A percentile compares a stretch with the other conserved stretches of the same genome.
phyloP scores from a whole-genome alignment of 2,329 filamentous ascomycete genomes.

The Rosellinia necatrix region DNA sequence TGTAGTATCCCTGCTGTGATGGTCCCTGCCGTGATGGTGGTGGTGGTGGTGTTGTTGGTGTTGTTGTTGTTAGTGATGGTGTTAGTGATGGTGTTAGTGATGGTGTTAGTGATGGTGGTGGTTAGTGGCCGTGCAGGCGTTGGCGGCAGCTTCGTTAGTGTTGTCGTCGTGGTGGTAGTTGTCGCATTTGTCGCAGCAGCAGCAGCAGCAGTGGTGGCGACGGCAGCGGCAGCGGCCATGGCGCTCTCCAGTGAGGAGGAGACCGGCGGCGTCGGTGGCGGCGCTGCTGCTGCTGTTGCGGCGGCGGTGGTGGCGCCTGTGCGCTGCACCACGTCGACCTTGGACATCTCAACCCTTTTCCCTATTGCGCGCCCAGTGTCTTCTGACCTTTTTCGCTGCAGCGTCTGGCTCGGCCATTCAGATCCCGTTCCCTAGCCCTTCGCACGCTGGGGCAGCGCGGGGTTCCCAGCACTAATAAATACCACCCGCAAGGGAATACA shows the following conservation, averaged over 20 bases:
- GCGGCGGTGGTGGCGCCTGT: too few species aligned
- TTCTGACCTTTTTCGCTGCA: conserved; percentile 36
- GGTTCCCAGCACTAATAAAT: conserved; percentile 40
- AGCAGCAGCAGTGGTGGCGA: conserved; percentile 22
- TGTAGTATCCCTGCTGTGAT: conserved; percentile 5
- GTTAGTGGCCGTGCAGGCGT: too few species aligned
- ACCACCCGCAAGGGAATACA: conserved; percentile 11
- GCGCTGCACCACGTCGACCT: conserved; percentile 43
- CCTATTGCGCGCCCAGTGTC: conserved; percentile 36
- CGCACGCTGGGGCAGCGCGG: conserved; percentile 35
- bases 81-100: conserved; percentile 1
- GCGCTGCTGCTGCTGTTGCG: too few species aligned
- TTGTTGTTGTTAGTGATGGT: too few species aligned
- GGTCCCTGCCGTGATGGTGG: background rate
- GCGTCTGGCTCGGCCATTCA: conserved; percentile 43
- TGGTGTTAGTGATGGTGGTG: too few species aligned
- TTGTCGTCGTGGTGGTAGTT: conserved; percentile 8
- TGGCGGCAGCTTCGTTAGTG: background rate
- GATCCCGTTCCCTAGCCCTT: conserved; percentile 39
- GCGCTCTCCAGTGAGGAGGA: conserved; percentile 36
- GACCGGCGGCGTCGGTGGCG: conserved; percentile 39
- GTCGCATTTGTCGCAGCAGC: conserved; percentile 11
- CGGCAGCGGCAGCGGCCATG: conserved; percentile 36
- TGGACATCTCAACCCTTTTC: conserved; percentile 40
- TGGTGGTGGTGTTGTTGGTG: too few species aligned